phyloP scores from a whole-genome alignment of 805 yeast species.

The Ogataea methanolica region DNA sequence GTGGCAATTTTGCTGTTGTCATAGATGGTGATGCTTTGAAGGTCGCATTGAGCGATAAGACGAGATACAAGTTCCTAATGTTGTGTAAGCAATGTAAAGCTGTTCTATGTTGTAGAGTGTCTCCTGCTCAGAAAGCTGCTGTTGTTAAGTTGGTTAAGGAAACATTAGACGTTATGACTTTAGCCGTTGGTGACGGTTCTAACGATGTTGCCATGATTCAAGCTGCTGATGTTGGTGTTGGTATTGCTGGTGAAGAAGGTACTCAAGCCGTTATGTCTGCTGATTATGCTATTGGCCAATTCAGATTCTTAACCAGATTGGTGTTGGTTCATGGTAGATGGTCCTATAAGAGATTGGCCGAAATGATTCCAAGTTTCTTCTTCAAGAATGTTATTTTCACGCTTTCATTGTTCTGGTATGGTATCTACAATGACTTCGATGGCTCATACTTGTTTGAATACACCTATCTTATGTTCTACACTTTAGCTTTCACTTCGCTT shows the following conservation, averaged over 20 bases:
- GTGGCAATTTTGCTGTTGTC: constrained; percentile 61
- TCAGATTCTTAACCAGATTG: constrained; percentile 63
- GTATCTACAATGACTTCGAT: constrained; percentile 68
- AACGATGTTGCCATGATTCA: constrained; percentile 91
- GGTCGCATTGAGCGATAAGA: constrained; percentile 39
- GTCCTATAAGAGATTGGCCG: constrained; percentile 78
- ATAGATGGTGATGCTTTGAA: constrained; percentile 79
- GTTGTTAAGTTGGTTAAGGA: constrained; percentile 77
- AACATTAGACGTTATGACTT: constrained; percentile 72
- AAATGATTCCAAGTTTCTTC: constrained; percentile 80
- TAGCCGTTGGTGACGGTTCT: constrained; percentile 87
- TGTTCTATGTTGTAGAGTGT: constrained; percentile 81
- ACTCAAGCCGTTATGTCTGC: constrained; percentile 86
- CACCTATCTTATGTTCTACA: constrained; percentile 76
- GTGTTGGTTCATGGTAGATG: constrained; percentile 79
- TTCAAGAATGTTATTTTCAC: constrained; percentile 76
- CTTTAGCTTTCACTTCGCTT: constrained; percentile 76
- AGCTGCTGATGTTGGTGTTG: constrained; percentile 83
- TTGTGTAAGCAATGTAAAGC: constrained; percentile 78
- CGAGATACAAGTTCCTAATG: constrained; percentile 54
- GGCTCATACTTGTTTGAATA: constrained; percentile 77
- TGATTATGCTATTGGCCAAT: constrained; percentile 83
- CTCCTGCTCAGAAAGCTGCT: constrained; percentile 85
- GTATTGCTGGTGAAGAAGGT: constrained; percentile 91
- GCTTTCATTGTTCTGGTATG: constrained; percentile 74